These are phyloP conservation scores for Leccinum fibrillosum DNA, from an alignment of 768 basidiomycete genomes.

Conservation along the genomic window DNA sequence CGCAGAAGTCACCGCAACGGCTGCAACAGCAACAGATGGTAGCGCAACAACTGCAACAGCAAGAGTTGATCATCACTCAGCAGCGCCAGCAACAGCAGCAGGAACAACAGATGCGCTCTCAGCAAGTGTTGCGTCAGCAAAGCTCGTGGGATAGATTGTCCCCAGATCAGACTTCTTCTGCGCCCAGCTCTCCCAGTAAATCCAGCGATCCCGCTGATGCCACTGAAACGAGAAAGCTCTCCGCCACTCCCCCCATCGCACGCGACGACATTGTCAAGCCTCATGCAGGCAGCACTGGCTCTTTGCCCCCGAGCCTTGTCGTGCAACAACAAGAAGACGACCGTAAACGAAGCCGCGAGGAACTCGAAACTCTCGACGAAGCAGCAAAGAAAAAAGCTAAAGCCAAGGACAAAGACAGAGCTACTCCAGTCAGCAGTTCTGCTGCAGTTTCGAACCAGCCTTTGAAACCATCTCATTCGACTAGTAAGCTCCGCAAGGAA, in stretches of 20 bases:
- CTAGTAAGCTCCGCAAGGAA: conserved; percentile 45
- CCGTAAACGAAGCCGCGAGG: conserved; percentile 50
- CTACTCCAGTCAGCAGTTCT: conserved; percentile 27
- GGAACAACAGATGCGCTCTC: conserved; percentile 27
- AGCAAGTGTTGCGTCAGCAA: conserved; percentile 39
- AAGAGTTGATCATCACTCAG: conserved; percentile 28
- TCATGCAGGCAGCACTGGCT: conserved; percentile 15
- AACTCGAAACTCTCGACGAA: conserved; percentile 44
- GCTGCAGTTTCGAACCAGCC: conserved; percentile 29
- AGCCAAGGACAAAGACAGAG: conserved; percentile 48
- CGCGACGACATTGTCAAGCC: conserved; percentile 45
- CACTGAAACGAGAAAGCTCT: conserved; percentile 73
- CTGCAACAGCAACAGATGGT: conserved; percentile 2
- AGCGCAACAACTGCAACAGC: conserved; percentile 24
- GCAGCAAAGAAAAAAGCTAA: conserved; percentile 49
- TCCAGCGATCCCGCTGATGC: conserved; percentile 64
- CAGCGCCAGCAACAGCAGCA: conserved; percentile 34
- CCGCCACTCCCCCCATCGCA: conserved; percentile 74
- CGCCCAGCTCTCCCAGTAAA: conserved; percentile 28
- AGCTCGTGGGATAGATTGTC: conserved; percentile 48
- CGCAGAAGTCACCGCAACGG: conserved; percentile 19
- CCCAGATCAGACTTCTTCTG: conserved; percentile 25
- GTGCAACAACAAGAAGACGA: conserved; percentile 51
- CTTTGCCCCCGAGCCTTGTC: conserved; percentile 37
- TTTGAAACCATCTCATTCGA: conserved; percentile 8